Conservation (phyloP, 1,284 basidiomycete species). For the Irpex sp. region DNA sequence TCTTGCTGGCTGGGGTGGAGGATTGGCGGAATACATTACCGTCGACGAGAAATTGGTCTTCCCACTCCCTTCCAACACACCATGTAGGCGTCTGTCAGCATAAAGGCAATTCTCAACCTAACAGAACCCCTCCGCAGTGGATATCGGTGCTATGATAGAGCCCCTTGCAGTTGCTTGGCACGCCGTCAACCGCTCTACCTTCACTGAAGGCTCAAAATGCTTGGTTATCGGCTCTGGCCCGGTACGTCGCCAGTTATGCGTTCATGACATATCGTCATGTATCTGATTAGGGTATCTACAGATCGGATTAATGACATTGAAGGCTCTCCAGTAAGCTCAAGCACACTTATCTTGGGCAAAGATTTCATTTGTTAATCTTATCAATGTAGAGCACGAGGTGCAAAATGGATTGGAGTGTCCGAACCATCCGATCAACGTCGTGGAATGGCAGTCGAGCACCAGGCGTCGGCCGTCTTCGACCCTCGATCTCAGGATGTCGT, state of each 20-base stretch:
- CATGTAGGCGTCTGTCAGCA: constrained; percentile 14
- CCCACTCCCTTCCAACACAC: constrained; percentile 22
- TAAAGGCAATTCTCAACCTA: background rate
- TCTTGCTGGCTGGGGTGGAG: constrained; percentile 20
- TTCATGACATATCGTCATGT: background rate
- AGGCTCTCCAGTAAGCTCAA: constrained; percentile 18
- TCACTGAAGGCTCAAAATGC: constrained; percentile 23
- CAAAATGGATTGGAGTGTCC: constrained; percentile 26
- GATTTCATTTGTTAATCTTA: background rate
- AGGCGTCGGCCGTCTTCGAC: constrained; percentile 26
- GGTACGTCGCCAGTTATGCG: constrained; percentile 12
- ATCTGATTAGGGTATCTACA: constrained; percentile 3
- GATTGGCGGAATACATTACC: constrained; percentile 27
- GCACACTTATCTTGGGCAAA: background rate
- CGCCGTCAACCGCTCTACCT: constrained; percentile 25
- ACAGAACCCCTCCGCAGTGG: constrained; percentile 13
- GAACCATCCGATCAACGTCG: constrained; percentile 27
- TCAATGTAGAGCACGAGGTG: constrained; percentile 8
- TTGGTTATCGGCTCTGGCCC: constrained; percentile 31
- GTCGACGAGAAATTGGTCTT: constrained; percentile 24
- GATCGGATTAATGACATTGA: constrained; percentile 26
- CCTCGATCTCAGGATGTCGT: constrained; percentile 18
- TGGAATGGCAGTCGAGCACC: constrained; percentile 20
- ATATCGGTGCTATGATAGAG: constrained; percentile 30
- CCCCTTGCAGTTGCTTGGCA: constrained; percentile 32